Conservation (phyloP, 2,329 filamentous ascomycete genomes). For the Penicillium sp. region DNA sequence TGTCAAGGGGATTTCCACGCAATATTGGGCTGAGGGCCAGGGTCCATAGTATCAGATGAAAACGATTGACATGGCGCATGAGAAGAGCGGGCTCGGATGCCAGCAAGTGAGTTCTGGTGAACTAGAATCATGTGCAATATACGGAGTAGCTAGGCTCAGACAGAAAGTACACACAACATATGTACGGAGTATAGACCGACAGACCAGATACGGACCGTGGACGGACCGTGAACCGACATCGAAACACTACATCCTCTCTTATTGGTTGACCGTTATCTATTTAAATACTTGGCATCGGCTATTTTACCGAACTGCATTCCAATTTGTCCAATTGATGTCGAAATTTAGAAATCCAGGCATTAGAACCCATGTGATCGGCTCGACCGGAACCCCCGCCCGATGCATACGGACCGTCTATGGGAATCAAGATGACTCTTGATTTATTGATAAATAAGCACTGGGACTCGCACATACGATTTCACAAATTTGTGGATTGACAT, state of each 20-base stretch:
- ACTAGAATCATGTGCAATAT: too few species aligned
- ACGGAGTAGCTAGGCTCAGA: too few species aligned
- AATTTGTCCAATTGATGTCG: neutral
- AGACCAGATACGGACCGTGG: neutral
- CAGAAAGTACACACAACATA: too few species aligned
- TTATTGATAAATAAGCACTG: slow-evolving; percentile 2
- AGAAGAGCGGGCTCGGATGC: too few species aligned
- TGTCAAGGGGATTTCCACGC: too few species aligned
- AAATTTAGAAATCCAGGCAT: neutral
- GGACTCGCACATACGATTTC: neutral
- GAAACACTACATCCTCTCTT: neutral
- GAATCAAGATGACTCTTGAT: neutral
- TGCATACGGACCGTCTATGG: slow-evolving; percentile 1
- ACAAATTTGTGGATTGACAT: neutral
- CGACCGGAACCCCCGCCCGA: slow-evolving; percentile 11
- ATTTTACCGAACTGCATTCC: neutral
- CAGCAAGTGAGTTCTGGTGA: too few species aligned
- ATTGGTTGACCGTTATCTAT: neutral
- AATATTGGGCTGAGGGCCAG: too few species aligned
- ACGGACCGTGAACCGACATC: neutral
- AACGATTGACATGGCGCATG: too few species aligned
- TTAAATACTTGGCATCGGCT: neutral
- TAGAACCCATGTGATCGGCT: slow-evolving; percentile 17
- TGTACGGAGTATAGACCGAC: neutral
- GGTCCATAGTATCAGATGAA: too few species aligned